Evolutionary conservation across 2,329 filamentous ascomycete species (phyloP), one percentile per base, ranked within the genome.

Genomic region (Colletotrichum sp.): DNA sequence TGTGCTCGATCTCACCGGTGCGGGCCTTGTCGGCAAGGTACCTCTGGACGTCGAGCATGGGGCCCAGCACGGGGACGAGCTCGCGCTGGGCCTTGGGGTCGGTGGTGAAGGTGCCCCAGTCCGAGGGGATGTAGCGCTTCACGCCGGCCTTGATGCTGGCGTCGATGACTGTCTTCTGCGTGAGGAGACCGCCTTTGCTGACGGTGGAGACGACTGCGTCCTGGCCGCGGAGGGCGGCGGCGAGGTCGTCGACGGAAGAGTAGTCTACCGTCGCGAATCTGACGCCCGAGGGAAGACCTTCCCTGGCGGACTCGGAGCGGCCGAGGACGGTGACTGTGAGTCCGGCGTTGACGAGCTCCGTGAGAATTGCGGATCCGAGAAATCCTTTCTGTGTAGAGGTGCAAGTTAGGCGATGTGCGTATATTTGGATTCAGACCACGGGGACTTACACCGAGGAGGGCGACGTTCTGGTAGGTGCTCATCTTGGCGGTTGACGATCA

Each of bases 101-200:
- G n/a, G 61, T 67, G 36, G 82, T 78, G 68, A 86, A 80, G 9
- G 82, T 82, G 24, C 85, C 85, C 52, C 89, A 93, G 71, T 93
- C 91, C 4, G 90, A 90, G 2, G 92, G 91, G 32, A 93, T 84
- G 83, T 93, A 92, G n/a, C 91, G 87, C 78, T 90, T 87, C 8
- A 93, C 91, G 9, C 90, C 89, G 1, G 91, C 91, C 8, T 87
- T 87, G 60, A 90, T 86, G 16, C 91, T 87, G 2, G 91, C 92
- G 65, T 93, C 89, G 61, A 93, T 86, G 70, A 93, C 80, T 21
- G 85, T 82, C 18, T 82, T 81, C 77, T 92, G 89, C 2, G 85
- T 80, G 18, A 71, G 12, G 38, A 92, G 34, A 15, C 60, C 71
- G 70, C 61, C 16, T 82, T 82, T 84, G 21, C 79, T 81, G 30